Percentiles rank a stretch among this genome's conserved stretches.
Conservation (phyloP, 2,329 filamentous ascomycete genomes). For the Didymella segeticola region DNA sequence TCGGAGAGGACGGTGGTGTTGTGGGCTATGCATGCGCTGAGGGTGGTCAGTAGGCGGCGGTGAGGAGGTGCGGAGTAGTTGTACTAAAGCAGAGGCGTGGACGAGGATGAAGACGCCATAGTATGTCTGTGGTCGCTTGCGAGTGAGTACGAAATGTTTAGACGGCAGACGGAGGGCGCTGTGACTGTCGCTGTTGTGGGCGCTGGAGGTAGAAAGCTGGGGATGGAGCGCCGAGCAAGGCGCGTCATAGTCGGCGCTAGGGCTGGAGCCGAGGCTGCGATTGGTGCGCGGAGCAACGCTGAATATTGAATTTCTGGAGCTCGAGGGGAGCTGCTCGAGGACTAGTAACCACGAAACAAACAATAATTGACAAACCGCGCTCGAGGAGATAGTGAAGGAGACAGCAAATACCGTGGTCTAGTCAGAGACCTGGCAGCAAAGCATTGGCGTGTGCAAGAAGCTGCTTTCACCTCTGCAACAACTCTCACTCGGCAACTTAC, state of each 20-base stretch:
- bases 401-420: neutral
- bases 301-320: conserved; percentile 13
- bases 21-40: conserved; percentile 90
- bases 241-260: conserved; percentile 33
- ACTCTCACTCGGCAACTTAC: neutral
- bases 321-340: neutral
- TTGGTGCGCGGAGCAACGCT: conserved; percentile 10
- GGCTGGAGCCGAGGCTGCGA: conserved; percentile 9
- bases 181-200: conserved; percentile 12
- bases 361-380: neutral
- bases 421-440: neutral
- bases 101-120: conserved; percentile 50
- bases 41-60: conserved; percentile 21
- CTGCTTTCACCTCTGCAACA: conserved; percentile 1
- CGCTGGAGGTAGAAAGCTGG: conserved; percentile 29
- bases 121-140: conserved; percentile 8
- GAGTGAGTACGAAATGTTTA: conserved; percentile 9
- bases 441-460: neutral
- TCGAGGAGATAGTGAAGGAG: neutral
- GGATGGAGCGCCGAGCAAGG: conserved; percentile 29
- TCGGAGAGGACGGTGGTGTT: conserved; percentile 92
- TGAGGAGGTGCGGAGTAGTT: conserved; percentile 6
- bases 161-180: neutral
- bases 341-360: neutral
- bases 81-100: conserved; percentile 51